These are phyloP conservation scores for Metschnikowia dekortorum DNA, from an alignment of 805 yeast genomes.

Conservation along the genomic window DNA sequence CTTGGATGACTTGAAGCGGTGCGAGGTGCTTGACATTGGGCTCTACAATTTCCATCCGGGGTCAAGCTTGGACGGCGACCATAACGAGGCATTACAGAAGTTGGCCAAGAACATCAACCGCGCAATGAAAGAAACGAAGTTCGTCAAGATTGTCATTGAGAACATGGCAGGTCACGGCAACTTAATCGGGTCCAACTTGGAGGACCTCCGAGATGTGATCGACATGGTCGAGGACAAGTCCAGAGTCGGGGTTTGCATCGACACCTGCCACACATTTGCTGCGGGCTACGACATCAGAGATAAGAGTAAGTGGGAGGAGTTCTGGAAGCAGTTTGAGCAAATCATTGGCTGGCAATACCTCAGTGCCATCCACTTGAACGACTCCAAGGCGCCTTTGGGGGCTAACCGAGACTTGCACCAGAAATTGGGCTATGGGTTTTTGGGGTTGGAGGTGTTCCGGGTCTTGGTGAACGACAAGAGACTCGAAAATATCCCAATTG, in stretches of 20 bases:
- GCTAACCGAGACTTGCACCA: conserved; percentile 92
- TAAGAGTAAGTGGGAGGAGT: conserved; percentile 51
- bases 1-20: conserved; percentile 79
- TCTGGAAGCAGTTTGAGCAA: conserved; percentile 75
- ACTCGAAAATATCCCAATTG: conserved; percentile 65
- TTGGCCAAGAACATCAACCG: conserved; percentile 76
- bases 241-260: conserved; percentile 93
- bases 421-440: conserved; percentile 79
- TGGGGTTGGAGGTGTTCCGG: conserved; percentile 83
- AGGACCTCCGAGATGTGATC: conserved; percentile 74
- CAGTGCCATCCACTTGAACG: conserved; percentile 83
- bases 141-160: conserved; percentile 86
- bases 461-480: conserved; percentile 64
- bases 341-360: conserved; percentile 72
- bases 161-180: conserved; percentile 98
- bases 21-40: conserved; percentile 82
- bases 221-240: conserved; percentile 71
- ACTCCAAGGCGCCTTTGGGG: conserved; percentile 89
- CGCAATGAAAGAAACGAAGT: conserved; percentile 68
- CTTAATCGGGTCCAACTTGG: conserved; percentile 74
- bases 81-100: conserved; percentile 55
- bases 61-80: conserved; percentile 69
- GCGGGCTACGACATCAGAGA: conserved; percentile 89
- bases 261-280: conserved; percentile 94
- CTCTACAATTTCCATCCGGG: conserved; percentile 93